Conservation (phyloP, 2,329 filamentous ascomycete species). For the Blastomyces silverae region DNA sequence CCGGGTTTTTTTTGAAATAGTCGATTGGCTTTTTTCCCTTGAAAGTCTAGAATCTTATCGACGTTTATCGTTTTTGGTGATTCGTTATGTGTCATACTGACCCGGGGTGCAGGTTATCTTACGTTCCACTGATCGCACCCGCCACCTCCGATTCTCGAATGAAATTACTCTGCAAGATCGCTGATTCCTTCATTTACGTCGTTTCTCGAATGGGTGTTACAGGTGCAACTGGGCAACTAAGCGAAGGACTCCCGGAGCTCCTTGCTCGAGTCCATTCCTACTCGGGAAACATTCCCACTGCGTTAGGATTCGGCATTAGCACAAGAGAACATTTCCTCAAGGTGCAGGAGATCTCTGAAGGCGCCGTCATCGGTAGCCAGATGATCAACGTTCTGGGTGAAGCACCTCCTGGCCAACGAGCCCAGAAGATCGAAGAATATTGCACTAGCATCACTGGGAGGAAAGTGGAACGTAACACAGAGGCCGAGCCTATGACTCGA, state of each 20-base stretch:
- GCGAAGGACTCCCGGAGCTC: conserved; percentile 71
- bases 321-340: conserved; percentile 88
- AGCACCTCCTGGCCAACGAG: conserved; percentile 58
- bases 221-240: conserved; percentile 76
- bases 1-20: neutral
- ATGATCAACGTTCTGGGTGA: conserved; percentile 76
- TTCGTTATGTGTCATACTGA: conserved; percentile 8
- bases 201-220: conserved; percentile 97
- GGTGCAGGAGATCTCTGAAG: conserved; percentile 76
- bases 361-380: conserved; percentile 93
- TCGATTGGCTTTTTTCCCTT: neutral
- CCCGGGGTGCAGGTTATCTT: conserved; percentile 60
- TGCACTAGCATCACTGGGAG: conserved; percentile 65
- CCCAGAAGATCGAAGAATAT: conserved; percentile 75
- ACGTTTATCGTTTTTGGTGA: neutral
- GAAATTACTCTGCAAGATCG: conserved; percentile 91
- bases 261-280: conserved; percentile 83
- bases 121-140: conserved; percentile 93
- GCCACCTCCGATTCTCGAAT: conserved; percentile 87
- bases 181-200: conserved; percentile 98
- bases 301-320: conserved; percentile 93
- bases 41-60: neutral
- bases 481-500: conserved; percentile 46
- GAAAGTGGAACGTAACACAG: conserved; percentile 42
- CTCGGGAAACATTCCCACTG: conserved; percentile 82